Evolutionary conservation across 1,284 basidiomycete species (phyloP).

Genomic region (Termitomyces sp.): DNA sequence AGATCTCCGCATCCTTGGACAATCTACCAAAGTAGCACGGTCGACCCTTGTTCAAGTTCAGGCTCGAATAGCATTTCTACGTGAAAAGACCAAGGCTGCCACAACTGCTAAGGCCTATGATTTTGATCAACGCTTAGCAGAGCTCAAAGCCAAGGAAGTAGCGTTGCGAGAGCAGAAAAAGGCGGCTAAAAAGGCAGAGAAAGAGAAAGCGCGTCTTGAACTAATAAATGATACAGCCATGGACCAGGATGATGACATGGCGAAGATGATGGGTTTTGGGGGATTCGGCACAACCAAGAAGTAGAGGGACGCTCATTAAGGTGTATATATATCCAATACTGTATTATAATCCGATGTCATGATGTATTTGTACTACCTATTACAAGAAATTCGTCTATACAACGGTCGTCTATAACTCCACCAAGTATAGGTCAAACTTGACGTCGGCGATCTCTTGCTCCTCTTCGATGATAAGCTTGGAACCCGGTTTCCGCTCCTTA

Average conservation of each 20-base stretch:
- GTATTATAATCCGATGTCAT: slow-evolving; percentile 23
- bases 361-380: slow-evolving; percentile 26
- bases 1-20: slow-evolving; percentile 92
- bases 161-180: slow-evolving; percentile 65
- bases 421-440: slow-evolving; percentile 72
- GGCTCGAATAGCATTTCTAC: slow-evolving; percentile 81
- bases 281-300: slow-evolving; percentile 85
- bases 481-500: slow-evolving; percentile 44
- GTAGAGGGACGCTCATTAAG: slow-evolving; percentile 23
- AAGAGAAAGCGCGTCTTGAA: slow-evolving; percentile 64
- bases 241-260: slow-evolving; percentile 62
- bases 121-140: slow-evolving; percentile 84
- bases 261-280: slow-evolving; percentile 88
- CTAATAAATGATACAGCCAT: slow-evolving; percentile 49
- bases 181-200: slow-evolving; percentile 64
- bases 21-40: slow-evolving; percentile 86
- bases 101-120: slow-evolving; percentile 85
- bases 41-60: slow-evolving; percentile 92
- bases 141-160: slow-evolving; percentile 73
- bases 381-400: slow-evolving; percentile 21
- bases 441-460: slow-evolving; percentile 85
- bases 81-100: slow-evolving; percentile 78
- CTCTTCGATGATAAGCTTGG: slow-evolving; percentile 66
- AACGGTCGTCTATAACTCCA: slow-evolving; percentile 32
- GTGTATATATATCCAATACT: slow-evolving; percentile 13